phyloP scores from a whole-genome alignment of 768 basidiomycete genomes.

The Saitozyma sp. region DNA sequence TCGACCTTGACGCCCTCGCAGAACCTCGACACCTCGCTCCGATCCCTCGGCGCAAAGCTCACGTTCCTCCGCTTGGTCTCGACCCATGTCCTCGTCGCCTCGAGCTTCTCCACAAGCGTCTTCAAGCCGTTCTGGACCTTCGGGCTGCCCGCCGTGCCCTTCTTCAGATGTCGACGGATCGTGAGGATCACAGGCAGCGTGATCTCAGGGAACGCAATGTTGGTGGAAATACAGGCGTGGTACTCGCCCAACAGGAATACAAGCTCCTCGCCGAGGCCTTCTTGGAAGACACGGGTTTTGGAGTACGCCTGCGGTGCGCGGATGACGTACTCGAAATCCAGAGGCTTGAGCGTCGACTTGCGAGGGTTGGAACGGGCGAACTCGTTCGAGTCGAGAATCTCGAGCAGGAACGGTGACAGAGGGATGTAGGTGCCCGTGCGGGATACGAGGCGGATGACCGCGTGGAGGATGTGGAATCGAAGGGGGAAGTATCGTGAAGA shows the following conservation, averaged over 20 bases:
- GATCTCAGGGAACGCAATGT: slow-evolving; percentile 92
- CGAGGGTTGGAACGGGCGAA: slow-evolving; percentile 67
- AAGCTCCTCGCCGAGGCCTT: slow-evolving; percentile 79
- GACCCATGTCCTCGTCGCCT: slow-evolving; percentile 78
- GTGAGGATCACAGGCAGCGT: slow-evolving; percentile 72
- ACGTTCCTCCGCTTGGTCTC: slow-evolving; percentile 70
- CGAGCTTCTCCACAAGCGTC: slow-evolving; percentile 77
- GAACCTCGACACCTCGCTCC: slow-evolving; percentile 68
- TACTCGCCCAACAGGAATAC: slow-evolving; percentile 76
- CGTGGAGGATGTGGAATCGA: slow-evolving; percentile 87
- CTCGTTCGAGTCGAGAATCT: slow-evolving; percentile 76
- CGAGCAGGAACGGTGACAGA: slow-evolving; percentile 79
- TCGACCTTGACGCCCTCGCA: slow-evolving; percentile 59
- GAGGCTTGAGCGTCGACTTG: slow-evolving; percentile 77
- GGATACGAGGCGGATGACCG: slow-evolving; percentile 77
- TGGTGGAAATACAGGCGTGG: slow-evolving; percentile 70
- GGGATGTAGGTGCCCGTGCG: slow-evolving; percentile 86
- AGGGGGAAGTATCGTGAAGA: slow-evolving; percentile 91
- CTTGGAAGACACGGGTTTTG: slow-evolving; percentile 80
- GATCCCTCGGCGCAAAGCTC: slow-evolving; percentile 70
- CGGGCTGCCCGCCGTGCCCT: slow-evolving; percentile 41
- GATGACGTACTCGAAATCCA: slow-evolving; percentile 84
- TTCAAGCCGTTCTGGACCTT: slow-evolving; percentile 61
- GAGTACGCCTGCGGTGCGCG: slow-evolving; percentile 84
- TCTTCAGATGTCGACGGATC: slow-evolving; percentile 73